Percentiles rank a stretch among this genome's conserved stretches.
phyloP scores from a whole-genome alignment of 768 basidiomycete genomes.

The Naganishia friedmannii region DNA sequence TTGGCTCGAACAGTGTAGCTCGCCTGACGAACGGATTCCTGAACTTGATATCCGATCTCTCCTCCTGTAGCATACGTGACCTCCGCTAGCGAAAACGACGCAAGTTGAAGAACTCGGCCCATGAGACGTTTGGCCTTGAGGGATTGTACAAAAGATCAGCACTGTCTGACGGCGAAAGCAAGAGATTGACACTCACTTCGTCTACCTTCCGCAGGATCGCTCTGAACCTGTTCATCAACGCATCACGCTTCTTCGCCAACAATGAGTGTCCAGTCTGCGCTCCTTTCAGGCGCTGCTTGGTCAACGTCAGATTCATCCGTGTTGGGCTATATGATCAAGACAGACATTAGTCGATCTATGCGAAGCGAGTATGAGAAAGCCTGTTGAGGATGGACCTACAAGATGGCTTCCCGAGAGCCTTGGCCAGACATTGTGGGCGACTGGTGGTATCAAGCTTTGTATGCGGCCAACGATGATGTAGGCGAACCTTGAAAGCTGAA shows the following conservation, averaged over 20 bases:
- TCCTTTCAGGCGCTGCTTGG: slow-evolving; percentile 68
- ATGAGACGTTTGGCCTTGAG: slow-evolving; percentile 93
- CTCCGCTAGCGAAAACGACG: slow-evolving; percentile 97
- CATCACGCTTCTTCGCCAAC: slow-evolving; percentile 96
- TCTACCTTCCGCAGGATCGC: slow-evolving; percentile 95
- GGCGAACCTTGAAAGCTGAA: background rate
- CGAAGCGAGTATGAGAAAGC: background rate
- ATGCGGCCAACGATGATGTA: background rate
- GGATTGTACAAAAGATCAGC: background rate
- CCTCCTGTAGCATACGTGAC: slow-evolving; percentile 85
- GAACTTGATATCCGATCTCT: slow-evolving; percentile 95
- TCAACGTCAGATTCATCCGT: slow-evolving; percentile 93
- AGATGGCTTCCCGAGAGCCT: slow-evolving; percentile 81
- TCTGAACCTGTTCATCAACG: slow-evolving; percentile 88
- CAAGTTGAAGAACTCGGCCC: slow-evolving; percentile 97
- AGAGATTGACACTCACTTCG: slow-evolving; percentile 61
- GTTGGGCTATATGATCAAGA: slow-evolving; percentile 63
- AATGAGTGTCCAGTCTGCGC: slow-evolving; percentile 93
- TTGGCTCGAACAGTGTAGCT: slow-evolving; percentile 89
- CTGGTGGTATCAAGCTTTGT: background rate
- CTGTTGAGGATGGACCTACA: slow-evolving; percentile 51
- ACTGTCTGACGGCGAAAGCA: background rate
- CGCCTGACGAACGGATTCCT: slow-evolving; percentile 87
- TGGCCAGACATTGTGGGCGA: slow-evolving; percentile 73
- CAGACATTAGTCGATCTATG: background rate